Base-by-base conservation (phyloP, 2,329 filamentous ascomycete species). In the Helminthosporium solani region DNA sequence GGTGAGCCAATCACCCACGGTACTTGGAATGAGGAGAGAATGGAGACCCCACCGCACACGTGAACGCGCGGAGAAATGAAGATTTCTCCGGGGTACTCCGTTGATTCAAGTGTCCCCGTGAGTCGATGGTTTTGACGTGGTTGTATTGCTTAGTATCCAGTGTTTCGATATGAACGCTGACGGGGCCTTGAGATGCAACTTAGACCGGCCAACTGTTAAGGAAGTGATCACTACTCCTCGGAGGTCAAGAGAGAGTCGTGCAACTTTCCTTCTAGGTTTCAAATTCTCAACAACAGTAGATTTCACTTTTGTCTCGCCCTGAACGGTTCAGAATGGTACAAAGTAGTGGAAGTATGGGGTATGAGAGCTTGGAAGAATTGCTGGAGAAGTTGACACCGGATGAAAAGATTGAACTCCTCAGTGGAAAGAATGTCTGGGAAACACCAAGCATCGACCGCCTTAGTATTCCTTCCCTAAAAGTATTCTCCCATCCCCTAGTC, bases 371-470 rank as follows among this genome's bases (percentile, higher is more conserved):
- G 35, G 9, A 3, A 14, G 35, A 37, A 7, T 16, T 54, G 2
- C 19, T 52, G 5, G 15, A 33, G 9, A 33, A 47, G 30, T 33
- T 54, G 42, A 49, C 52, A 3, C 46, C 52, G 8, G 49, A 52
- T 2, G 52, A 54, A 30, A 52, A 52, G 34, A 43, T 49, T 15
- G 19, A 21, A 11, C 28, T 54, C n/a, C 37, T 53, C 0, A 33
- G 47, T 12, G 53, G 25, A 12, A 51, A 53, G 33, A 50, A 52
- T 34, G 14, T 51, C 3, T 56, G 53, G 53, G 47, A 52, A 28
- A 56, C 46, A 3, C 20, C 31, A 31, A 40, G 33, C 3, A 50
- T 54, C 31, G 40, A 50, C 2, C 16, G 49, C 4, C 14, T 50
- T 12, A 43, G 42, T 2, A 52, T 52, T n/a, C 39, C 43, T 8